phyloP scores from a whole-genome alignment of 148 eudicot species.

The Gaultheria prostrata region DNA sequence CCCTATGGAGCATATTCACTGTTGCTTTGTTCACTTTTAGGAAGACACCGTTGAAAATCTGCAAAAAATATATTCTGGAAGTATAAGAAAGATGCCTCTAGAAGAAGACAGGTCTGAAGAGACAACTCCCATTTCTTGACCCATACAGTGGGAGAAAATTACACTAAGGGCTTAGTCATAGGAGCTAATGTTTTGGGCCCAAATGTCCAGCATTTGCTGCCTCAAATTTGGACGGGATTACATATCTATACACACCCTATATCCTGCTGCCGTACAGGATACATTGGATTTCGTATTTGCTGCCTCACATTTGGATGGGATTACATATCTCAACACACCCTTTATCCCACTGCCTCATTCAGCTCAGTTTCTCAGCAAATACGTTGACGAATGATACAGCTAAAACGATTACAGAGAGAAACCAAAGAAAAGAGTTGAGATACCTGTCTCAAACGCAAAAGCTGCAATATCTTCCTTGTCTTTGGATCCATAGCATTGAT shows the following conservation, averaged over 20 bases:
- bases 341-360: not conserved
- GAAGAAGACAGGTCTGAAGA: not conserved
- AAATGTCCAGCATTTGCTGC: not conserved
- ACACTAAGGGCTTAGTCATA: not conserved
- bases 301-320: not conserved
- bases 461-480: constrained; percentile 46
- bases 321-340: not conserved
- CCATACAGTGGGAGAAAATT: not conserved
- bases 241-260: not conserved
- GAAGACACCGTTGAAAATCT: constrained; percentile 91
- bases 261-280: not conserved
- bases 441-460: constrained; percentile 80
- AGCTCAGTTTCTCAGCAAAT: not conserved
- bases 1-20: constrained; percentile 80
- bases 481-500: constrained; percentile 9
- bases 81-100: not conserved
- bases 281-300: not conserved
- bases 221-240: not conserved
- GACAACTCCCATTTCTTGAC: not conserved
- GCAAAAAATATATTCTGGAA: constrained; percentile 8
- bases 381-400: not conserved
- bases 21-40: constrained; percentile 84
- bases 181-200: not conserved
- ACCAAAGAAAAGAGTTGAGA: not conserved
- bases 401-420: not conserved